Conservation (phyloP, 2,329 filamentous ascomycete species). For the Fusarium heterosporum region DNA sequence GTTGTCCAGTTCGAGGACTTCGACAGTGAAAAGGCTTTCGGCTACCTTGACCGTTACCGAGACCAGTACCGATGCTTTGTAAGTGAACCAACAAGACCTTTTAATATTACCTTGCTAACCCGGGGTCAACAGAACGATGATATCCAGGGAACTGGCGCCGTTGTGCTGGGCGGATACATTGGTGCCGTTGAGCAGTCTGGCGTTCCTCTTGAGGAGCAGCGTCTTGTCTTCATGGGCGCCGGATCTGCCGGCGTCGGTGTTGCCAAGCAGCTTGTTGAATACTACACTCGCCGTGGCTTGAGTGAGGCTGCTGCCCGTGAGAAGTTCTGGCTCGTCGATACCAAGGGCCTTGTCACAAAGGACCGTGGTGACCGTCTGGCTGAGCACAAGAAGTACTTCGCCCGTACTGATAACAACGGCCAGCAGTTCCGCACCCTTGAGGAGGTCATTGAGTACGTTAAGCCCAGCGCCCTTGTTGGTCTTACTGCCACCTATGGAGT, state of each 20-base stretch:
- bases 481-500: conserved; percentile 94
- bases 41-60: conserved; percentile 89
- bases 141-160: conserved; percentile 96
- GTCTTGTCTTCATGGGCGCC: conserved; percentile 94
- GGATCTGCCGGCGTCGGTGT: conserved; percentile 97
- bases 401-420: conserved; percentile 72
- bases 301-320: conserved; percentile 86
- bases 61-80: conserved; percentile 89
- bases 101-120: conserved; percentile 21
- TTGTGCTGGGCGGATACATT: conserved; percentile 87
- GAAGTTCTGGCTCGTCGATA: conserved; percentile 98
- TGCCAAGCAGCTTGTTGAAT: conserved; percentile 96
- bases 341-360: conserved; percentile 91
- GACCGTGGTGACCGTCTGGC: conserved; percentile 95
- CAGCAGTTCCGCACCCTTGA: conserved; percentile 82
- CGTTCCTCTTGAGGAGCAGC: conserved; percentile 88
- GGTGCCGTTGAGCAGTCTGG: conserved; percentile 85
- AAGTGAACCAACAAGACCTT: conserved; percentile 14
- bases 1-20: conserved; percentile 97
- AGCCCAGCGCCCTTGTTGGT: conserved; percentile 94
- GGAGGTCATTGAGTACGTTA: conserved; percentile 93
- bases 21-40: conserved; percentile 92
- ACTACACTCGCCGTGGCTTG: conserved; percentile 92
- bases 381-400: conserved; percentile 85
- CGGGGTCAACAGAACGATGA: conserved; percentile 77